Conservation (phyloP, 495 filamentous ascomycete species). For the Penicillium bialowiezense region DNA sequence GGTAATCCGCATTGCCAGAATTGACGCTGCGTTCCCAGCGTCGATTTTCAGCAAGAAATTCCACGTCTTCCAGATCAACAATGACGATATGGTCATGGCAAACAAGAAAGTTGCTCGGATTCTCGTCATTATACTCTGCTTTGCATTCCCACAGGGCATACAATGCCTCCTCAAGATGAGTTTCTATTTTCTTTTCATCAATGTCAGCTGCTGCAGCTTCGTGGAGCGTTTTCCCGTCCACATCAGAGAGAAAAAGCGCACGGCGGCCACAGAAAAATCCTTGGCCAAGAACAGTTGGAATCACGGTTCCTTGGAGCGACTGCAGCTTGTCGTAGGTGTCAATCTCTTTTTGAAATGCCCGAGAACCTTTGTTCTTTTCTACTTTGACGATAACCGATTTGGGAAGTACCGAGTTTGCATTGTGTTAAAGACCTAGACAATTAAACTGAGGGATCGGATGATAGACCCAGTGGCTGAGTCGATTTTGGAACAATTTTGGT, state of each 20-base stretch:
- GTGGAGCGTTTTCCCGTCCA: background rate
- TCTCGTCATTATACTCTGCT: background rate
- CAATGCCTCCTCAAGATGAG: background rate
- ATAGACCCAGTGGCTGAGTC: background rate
- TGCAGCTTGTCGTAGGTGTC: background rate
- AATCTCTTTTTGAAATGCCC: background rate
- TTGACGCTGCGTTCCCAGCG: background rate
- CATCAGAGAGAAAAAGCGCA: background rate
- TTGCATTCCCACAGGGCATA: slow-evolving; percentile 1
- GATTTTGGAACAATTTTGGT: background rate
- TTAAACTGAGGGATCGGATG: background rate
- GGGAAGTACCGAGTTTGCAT: background rate
- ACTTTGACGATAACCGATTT: background rate
- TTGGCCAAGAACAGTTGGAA: background rate
- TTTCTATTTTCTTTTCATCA: background rate
- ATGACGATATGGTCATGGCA: background rate
- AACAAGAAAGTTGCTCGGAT: background rate
- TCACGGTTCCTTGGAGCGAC: background rate
- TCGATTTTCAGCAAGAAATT: background rate
- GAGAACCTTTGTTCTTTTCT: background rate
- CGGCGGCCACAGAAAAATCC: background rate
- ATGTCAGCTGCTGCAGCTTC: background rate
- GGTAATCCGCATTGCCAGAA: background rate
- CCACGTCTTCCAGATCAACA: background rate
- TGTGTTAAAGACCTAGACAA: background rate